Percentiles rank a stretch among this genome's conserved stretches.
Conservation (phyloP, 78 protist genomes). For the Anaeramoeba ignava region DNA sequence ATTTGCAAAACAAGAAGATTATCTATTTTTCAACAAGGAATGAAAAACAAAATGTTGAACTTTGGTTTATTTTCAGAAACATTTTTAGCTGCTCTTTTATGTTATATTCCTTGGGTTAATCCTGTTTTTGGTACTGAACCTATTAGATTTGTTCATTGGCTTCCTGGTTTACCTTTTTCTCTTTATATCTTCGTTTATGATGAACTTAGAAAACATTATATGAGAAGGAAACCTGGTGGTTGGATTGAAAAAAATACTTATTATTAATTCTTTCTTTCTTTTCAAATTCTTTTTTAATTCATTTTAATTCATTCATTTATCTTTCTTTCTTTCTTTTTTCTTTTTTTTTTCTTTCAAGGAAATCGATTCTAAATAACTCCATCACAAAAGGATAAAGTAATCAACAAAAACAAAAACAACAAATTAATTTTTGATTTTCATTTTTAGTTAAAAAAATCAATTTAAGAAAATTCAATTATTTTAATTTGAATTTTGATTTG, state of each 20-base stretch:
- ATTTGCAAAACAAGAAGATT: constrained; percentile 65
- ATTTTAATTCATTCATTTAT: too few relatives aligned
- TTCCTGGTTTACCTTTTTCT: constrained; percentile 68
- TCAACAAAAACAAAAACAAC: too few relatives aligned
- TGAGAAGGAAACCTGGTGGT: constrained; percentile 24
- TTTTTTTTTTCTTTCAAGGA: too few relatives aligned
- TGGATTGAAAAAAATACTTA: not conserved
- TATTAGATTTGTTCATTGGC: constrained; percentile 47
- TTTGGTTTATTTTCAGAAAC: not conserved
- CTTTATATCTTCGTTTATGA: constrained; percentile 55
- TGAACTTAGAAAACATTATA: constrained; percentile 42
- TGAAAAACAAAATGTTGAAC: not conserved
- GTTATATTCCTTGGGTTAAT: not conserved
- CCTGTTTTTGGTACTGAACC: constrained; percentile 42
- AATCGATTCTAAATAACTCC: too few relatives aligned
- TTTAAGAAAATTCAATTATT: too few relatives aligned
- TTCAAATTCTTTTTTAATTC: too few relatives aligned
- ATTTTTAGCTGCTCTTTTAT: not conserved
- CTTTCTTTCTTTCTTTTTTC: too few relatives aligned
- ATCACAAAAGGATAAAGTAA: too few relatives aligned
- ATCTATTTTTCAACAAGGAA: constrained; percentile 28
- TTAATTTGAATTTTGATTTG: too few relatives aligned
- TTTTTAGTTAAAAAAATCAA: too few relatives aligned
- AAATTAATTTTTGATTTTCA: too few relatives aligned
- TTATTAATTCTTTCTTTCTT: not conserved